Evolutionary conservation across 495 filamentous ascomycete species (phyloP), one percentile per base, ranked within the genome.

Genomic region (Penicillium diatomitis): DNA sequence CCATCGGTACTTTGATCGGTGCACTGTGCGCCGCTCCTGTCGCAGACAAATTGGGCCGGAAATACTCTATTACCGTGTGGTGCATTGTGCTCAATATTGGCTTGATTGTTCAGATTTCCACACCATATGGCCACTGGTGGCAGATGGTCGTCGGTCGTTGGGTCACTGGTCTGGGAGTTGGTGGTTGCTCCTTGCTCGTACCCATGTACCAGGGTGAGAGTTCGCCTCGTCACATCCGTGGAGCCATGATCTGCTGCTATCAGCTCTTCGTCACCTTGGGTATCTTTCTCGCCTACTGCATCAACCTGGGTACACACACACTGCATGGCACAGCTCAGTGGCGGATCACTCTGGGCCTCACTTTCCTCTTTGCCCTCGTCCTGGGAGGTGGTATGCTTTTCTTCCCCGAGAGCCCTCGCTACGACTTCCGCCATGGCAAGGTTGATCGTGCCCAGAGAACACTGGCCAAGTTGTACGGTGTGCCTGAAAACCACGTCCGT

Each of bases 191-290:
- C 3, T 77, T 89, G 10, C 60, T 81, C 4, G 80, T 88, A 1
- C 84, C 84, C 44, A 82, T 88, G 76, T 88, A 86, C 63, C 81
- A 84, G 64, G 78, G 80, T 48, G 84, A 88, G 64, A 84, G 80
- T 45, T 79, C 76, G 10, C 83, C 83, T 4, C 70, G 72, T 49
- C 77, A 82, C 41, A 72, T 88, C 50, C 80, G 84, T 54, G 83
- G 83, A 61, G 70, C 84, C 38, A 71, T 87, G 51, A 78, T 87
- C 47, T 68, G 75, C 76, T 68, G 73, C 71, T 92, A 95, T 69
- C 88, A 94, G 67, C 79, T 94, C 1, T 89, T 92, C 65, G 86
- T 95, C 68, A 91, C 88, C 6, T 66, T 89, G 35, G 88, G 88
- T 50, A 94, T 91, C 65, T 87, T 88, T 69, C 73, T 82, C 5